Base-by-base conservation (phyloP, 495 filamentous ascomycete species). In the Penicillium maclennaniae region DNA sequence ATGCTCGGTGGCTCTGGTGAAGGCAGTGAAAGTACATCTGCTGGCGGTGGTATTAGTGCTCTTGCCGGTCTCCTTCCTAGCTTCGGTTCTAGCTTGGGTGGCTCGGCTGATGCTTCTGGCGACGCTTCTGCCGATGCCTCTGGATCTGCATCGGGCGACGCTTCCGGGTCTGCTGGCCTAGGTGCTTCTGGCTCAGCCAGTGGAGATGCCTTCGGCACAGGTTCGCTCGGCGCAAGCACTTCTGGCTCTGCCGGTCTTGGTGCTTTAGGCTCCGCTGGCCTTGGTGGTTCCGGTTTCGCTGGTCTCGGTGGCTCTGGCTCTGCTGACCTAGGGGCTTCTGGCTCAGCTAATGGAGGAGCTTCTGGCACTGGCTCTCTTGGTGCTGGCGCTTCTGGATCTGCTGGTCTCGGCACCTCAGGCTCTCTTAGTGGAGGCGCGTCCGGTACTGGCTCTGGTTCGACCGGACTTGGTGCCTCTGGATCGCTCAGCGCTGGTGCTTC, bases 181-280 rank as follows among this genome's bases (percentile, higher is more conserved):
- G 54, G 54, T 34, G 43, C 40, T 37, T 47, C 38, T 34, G 49
- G 49, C 20, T 37, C 26, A 10, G n/a, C 44, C 8, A 27, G 42
- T 21, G 23, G 27, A 3, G 34, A 17, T 15, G 41, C 49, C 26
- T 42, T 27, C 15, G 49, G 49, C 4, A 38, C 25, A 9, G 16
- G 25, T 6, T 44, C 49, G 7, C 12, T 20, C 12, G 49, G 41
- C 25, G 19, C 40, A 21, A 45, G 46, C 16, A 41, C 40, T 14
- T 49, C 53, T 21, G 46, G 47, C n/a, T 28, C 34, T 16, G 47
- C 34, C 8, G 26, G 26, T 27, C 26, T 27, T 27, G 26, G 26
- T 4, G 26, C 26, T 27, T 27, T 8, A 27, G 26, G 26, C 7
- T 46, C n/a, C n/a, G n/a, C 43, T 1, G 47, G 47, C 2, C 28